phyloP scores from a whole-genome alignment of 2,329 filamentous ascomycete species.

The Neofusicoccum parvum region DNA sequence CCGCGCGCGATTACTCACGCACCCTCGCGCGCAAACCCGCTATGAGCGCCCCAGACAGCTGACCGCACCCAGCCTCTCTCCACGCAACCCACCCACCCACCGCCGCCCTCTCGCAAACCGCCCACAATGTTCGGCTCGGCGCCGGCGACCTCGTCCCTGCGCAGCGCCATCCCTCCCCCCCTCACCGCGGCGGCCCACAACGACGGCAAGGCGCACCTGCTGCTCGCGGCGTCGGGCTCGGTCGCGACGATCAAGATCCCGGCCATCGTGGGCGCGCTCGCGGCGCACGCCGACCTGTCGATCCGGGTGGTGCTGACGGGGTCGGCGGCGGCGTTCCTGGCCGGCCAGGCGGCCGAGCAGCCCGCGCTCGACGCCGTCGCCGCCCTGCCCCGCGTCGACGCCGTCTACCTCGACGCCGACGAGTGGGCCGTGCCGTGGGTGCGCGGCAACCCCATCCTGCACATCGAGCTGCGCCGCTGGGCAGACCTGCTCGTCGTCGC shows the following conservation, averaged over 20 bases:
- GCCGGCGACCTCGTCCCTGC: neutral
- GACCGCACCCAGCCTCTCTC: too few relatives aligned
- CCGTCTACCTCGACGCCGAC: constrained; percentile 78
- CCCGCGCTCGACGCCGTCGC: constrained; percentile 65
- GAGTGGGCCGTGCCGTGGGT: constrained; percentile 82
- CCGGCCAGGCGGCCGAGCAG: constrained; percentile 75
- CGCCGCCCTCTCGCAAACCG: too few relatives aligned
- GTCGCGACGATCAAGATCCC: constrained; percentile 85
- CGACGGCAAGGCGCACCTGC: constrained; percentile 61
- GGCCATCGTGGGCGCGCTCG: constrained; percentile 56
- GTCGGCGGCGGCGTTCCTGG: constrained; percentile 74
- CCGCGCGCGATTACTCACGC: neutral
- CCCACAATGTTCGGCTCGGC: neutral
- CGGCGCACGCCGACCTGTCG: constrained; percentile 60
- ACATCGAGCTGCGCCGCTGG: constrained; percentile 86
- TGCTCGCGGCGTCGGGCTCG: constrained; percentile 69
- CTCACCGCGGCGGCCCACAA: constrained; percentile 23
- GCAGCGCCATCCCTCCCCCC: neutral
- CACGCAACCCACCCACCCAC: too few relatives aligned
- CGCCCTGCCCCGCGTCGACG: constrained; percentile 71
- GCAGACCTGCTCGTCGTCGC: constrained; percentile 79
- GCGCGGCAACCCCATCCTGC: constrained; percentile 76
- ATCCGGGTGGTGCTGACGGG: constrained; percentile 83
- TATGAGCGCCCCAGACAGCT: neutral
- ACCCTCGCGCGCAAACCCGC: too few relatives aligned